These are phyloP conservation scores for Orbilia brochopaga DNA, from an alignment of 2,329 filamentous ascomycete species.

Conservation along the genomic window DNA sequence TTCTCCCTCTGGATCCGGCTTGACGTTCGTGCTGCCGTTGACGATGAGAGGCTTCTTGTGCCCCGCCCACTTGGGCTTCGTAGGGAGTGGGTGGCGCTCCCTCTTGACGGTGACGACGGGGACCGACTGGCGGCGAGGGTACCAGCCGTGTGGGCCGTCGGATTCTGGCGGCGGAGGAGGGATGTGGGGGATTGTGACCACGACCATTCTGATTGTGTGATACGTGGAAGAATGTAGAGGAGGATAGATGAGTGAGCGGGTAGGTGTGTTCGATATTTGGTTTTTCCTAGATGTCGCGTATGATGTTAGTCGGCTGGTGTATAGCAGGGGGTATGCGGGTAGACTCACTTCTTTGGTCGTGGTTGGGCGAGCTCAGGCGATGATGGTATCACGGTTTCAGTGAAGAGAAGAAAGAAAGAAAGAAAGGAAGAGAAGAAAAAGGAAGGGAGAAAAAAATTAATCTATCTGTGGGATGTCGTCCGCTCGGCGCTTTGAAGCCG, in stretches of 20 bases:
- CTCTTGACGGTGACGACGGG: neutral
- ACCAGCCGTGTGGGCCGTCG: conserved; percentile 7
- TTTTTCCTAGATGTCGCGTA: no score
- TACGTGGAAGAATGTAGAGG: neutral
- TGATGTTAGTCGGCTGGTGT: no score
- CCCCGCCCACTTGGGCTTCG: neutral
- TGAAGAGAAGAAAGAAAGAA: no score
- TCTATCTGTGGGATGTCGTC: no score
- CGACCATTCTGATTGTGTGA: conserved; percentile 26
- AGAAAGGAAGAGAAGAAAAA: no score
- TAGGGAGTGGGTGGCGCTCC: neutral
- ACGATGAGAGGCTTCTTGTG: conserved; percentile 18
- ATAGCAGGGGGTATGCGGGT: no score
- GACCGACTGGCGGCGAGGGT: conserved; percentile 1
- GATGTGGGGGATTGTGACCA: conserved; percentile 24
- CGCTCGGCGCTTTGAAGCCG: no score
- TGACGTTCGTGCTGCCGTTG: conserved; percentile 43
- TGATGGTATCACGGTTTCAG: no score
- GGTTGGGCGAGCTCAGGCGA: no score
- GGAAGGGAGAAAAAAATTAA: no score
- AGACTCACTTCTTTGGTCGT: no score
- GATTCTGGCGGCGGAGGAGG: conserved; percentile 1
- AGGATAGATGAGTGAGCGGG: conserved; percentile 5
- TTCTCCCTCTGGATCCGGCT: conserved; percentile 4
- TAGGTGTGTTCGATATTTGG: conserved; percentile 3